These are phyloP conservation scores for Venturia aucupariae DNA, from an alignment of 2,329 filamentous ascomycete genomes.

Conservation along the genomic window DNA sequence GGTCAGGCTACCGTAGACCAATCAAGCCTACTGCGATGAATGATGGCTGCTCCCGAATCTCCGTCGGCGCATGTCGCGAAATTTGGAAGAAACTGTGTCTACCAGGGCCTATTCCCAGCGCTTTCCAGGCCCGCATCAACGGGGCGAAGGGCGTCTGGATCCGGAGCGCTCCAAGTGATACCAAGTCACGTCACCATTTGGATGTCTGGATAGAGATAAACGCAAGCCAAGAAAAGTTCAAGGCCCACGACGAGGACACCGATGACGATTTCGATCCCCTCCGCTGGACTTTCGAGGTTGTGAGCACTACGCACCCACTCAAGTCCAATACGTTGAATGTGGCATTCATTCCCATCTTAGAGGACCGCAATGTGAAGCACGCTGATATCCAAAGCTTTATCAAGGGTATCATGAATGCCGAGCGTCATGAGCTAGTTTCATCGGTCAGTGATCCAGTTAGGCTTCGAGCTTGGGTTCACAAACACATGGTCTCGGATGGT, in stretches of 20 bases:
- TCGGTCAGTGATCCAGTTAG: constrained; percentile 42
- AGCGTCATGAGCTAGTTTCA: constrained; percentile 44
- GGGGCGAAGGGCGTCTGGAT: constrained; percentile 72
- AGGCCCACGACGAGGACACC: constrained; percentile 35
- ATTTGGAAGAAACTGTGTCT: constrained; percentile 46
- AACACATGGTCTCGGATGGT: constrained; percentile 21
- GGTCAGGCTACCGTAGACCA: background rate
- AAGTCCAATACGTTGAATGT: constrained; percentile 51
- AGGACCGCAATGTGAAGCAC: constrained; percentile 46
- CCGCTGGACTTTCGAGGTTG: constrained; percentile 58
- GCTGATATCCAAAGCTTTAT: constrained; percentile 38
- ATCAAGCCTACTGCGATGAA: constrained; percentile 31
- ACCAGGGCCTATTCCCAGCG: constrained; percentile 45
- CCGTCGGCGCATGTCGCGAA: constrained; percentile 45
- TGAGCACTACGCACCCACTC: constrained; percentile 38
- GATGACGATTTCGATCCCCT: constrained; percentile 35
- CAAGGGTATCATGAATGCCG: constrained; percentile 38
- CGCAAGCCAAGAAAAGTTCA: constrained; percentile 61
- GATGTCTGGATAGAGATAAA: constrained; percentile 55
- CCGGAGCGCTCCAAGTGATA: constrained; percentile 42
- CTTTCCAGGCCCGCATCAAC: constrained; percentile 61
- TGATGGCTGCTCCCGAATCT: constrained; percentile 55
- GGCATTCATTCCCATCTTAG: constrained; percentile 60
- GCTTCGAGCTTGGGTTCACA: constrained; percentile 47
- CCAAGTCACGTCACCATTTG: constrained; percentile 31